These are phyloP conservation scores for Euphorbia lathyris DNA, from an alignment of 345 rosid genomes.

Conservation along the genomic window DNA sequence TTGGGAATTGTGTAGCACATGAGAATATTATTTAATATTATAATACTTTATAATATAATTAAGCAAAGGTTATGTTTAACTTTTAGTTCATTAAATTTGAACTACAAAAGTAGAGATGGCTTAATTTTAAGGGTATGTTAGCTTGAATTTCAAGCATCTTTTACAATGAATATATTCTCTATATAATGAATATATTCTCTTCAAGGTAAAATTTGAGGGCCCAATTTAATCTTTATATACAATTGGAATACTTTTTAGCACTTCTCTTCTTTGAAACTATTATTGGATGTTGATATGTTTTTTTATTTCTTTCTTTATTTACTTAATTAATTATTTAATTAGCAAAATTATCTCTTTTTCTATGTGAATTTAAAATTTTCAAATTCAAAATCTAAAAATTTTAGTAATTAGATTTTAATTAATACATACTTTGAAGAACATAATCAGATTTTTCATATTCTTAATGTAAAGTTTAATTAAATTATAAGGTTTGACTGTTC, in stretches of 20 bases:
- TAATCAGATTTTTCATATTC: no score
- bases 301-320: no score
- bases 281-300: neutral
- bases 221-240: constrained; percentile 26
- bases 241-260: constrained; percentile 26
- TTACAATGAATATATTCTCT: constrained; percentile 54
- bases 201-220: constrained; percentile 32
- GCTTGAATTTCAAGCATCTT: constrained; percentile 95
- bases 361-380: no score
- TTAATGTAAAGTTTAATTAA: no score
- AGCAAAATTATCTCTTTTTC: no score
- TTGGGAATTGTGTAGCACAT: constrained; percentile 23
- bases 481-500: no score
- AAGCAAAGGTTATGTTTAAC: constrained; percentile 60
- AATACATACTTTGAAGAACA: no score
- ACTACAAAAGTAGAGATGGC: constrained; percentile 45
- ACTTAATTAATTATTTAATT: no score
- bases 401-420: no score
- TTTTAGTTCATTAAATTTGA: constrained; percentile 41
- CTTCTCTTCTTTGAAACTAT: neutral
- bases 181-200: constrained; percentile 70
- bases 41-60: constrained; percentile 22
- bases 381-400: no score
- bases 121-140: constrained; percentile 54
- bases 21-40: neutral